Conservation (phyloP, 345 rosid species). For the Balakata baccata region DNA sequence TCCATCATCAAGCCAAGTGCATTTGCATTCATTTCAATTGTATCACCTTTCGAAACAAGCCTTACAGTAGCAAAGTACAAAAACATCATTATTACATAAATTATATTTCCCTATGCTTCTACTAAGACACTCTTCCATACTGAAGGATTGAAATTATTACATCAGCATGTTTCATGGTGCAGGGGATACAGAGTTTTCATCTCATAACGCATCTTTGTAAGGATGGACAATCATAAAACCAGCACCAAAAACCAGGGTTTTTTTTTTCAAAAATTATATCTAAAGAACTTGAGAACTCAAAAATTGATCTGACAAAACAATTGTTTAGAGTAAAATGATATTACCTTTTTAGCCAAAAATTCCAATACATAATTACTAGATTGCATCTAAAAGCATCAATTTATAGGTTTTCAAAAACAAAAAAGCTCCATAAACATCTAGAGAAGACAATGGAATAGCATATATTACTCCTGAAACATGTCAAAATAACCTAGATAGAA, state of each 20-base stretch:
- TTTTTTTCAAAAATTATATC: background rate
- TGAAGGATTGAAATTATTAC: background rate
- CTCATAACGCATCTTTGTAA: background rate
- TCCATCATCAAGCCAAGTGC: constrained; percentile 88
- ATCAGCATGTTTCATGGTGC: background rate
- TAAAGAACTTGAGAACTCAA: background rate
- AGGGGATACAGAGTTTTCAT: background rate
- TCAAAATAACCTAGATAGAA: background rate
- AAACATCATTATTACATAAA: constrained; percentile 15
- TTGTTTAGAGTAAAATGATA: too few relatives aligned
- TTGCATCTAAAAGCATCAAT: background rate
- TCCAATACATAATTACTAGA: background rate
- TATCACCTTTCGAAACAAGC: constrained; percentile 69
- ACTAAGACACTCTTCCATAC: background rate
- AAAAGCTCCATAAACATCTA: background rate
- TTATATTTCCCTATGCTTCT: background rate
- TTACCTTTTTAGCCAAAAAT: background rate
- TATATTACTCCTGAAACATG: background rate
- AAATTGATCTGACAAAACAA: background rate
- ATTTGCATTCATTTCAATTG: constrained; percentile 73
- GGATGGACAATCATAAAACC: background rate
- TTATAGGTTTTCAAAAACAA: background rate
- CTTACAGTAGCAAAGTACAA: constrained; percentile 40
- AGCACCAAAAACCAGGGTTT: background rate
- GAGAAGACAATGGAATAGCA: background rate